phyloP scores from a whole-genome alignment of 2,329 filamentous ascomycete species.

The Dryadomyces quercus-mongolicae region DNA sequence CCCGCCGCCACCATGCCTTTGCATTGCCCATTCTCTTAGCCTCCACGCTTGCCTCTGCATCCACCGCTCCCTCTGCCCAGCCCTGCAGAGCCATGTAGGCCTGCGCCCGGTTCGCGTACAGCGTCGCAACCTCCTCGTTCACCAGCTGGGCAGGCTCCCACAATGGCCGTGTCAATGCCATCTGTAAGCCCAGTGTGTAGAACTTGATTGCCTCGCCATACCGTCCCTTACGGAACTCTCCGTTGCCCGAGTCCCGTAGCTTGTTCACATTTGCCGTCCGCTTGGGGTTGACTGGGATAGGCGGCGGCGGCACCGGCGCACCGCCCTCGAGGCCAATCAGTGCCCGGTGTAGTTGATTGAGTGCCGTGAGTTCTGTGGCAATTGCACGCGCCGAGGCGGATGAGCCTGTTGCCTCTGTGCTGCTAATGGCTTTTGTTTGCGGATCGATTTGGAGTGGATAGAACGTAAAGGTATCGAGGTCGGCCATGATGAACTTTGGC shows the following conservation, averaged over 20 bases:
- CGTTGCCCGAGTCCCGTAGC: constrained; percentile 79
- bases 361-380: constrained; percentile 51
- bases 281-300: constrained; percentile 86
- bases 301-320: constrained; percentile 64
- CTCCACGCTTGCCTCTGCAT: constrained; percentile 82
- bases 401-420: constrained; percentile 18
- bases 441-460: constrained; percentile 74
- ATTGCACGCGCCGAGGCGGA: constrained; percentile 32
- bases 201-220: constrained; percentile 65
- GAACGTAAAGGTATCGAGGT: constrained; percentile 64
- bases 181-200: constrained; percentile 78
- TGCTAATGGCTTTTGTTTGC: constrained; percentile 61
- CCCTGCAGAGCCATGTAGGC: constrained; percentile 70
- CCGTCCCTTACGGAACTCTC: constrained; percentile 65
- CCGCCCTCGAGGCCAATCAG: constrained; percentile 49
- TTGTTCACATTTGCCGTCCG: constrained; percentile 79
- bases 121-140: constrained; percentile 66
- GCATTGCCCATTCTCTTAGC: constrained; percentile 76
- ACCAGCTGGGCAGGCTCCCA: constrained; percentile 85
- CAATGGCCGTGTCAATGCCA: constrained; percentile 68
- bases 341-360: constrained; percentile 68
- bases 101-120: constrained; percentile 84
- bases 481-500: constrained; percentile 30
- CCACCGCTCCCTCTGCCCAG: constrained; percentile 79
- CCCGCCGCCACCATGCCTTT: constrained; percentile 89